These are phyloP conservation scores for Clausena lansium DNA, from an alignment of 345 rosid genomes.

Conservation along the genomic window DNA sequence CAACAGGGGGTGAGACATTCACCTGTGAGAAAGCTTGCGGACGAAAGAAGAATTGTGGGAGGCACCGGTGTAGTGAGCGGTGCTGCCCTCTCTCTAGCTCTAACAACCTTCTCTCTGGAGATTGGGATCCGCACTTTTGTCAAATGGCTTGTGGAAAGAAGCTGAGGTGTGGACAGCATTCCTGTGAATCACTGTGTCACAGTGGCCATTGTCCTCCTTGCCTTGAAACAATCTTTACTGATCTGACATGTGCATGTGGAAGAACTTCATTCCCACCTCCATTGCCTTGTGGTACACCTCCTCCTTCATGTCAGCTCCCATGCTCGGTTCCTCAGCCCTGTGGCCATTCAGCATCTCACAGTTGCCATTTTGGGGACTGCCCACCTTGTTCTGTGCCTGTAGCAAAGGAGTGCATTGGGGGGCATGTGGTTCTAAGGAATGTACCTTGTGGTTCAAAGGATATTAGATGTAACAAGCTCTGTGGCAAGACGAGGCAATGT, in stretches of 20 bases:
- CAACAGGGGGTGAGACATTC: constrained; percentile 55
- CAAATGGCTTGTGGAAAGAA: constrained; percentile 88
- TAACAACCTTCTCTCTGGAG: constrained; percentile 36
- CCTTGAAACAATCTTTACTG: constrained; percentile 80
- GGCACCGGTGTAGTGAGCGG: constrained; percentile 91
- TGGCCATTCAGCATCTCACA: constrained; percentile 87
- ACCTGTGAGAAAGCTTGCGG: constrained; percentile 81
- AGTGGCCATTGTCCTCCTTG: constrained; percentile 98
- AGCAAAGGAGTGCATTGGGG: constrained; percentile 89
- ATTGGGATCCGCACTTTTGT: constrained; percentile 89
- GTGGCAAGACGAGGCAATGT: constrained; percentile 92
- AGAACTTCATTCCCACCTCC: constrained; percentile 94
- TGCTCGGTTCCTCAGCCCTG: constrained; percentile 80
- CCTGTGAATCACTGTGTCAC: constrained; percentile 84
- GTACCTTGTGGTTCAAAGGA: constrained; percentile 94
- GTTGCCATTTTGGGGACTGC: constrained; percentile 97
- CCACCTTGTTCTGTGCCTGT: constrained; percentile 92
- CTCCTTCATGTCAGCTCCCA: constrained; percentile 82
- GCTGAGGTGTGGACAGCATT: constrained; percentile 89
- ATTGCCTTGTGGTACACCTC: constrained; percentile 87
- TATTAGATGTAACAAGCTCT: constrained; percentile 85
- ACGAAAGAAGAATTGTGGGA: constrained; percentile 82
- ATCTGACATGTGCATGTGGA: constrained; percentile 93
- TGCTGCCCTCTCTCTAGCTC: constrained; percentile 83
- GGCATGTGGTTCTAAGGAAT: constrained; percentile 92